A percentile compares a stretch with the other conserved stretches of the same genome.
These are phyloP conservation scores for Lasiodiplodia theobromae DNA, from an alignment of 2,329 filamentous ascomycete genomes.

Conservation along the genomic window DNA sequence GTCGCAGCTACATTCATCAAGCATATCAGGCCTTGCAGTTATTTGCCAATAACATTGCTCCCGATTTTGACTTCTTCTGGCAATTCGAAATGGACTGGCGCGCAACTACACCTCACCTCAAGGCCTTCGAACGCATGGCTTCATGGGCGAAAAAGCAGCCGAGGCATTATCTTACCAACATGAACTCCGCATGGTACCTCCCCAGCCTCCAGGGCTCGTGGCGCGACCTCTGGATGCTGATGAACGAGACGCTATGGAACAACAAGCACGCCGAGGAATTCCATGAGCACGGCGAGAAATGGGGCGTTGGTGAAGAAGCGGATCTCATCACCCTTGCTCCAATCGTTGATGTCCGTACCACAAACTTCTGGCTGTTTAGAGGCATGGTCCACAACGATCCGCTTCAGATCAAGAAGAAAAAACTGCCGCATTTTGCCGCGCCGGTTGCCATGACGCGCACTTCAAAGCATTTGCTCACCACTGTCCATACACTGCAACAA, in stretches of 20 bases:
- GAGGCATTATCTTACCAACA: constrained; percentile 65
- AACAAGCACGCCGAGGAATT: constrained; percentile 61
- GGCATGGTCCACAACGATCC: constrained; percentile 66
- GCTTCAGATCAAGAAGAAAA: constrained; percentile 75
- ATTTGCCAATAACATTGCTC: constrained; percentile 73
- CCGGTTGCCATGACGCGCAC: constrained; percentile 78
- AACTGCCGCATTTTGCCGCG: constrained; percentile 62
- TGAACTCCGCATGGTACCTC: constrained; percentile 63
- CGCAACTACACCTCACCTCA: constrained; percentile 81
- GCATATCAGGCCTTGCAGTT: constrained; percentile 74
- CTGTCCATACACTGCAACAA: constrained; percentile 87
- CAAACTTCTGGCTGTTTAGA: constrained; percentile 67
- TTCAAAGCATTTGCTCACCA: constrained; percentile 78
- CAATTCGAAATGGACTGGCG: constrained; percentile 88
- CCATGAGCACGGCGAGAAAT: constrained; percentile 80
- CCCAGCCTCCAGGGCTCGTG: constrained; percentile 60
- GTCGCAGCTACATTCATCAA: constrained; percentile 62
- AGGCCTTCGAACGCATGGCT: constrained; percentile 72
- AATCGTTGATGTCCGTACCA: constrained; percentile 87
- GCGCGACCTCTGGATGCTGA: constrained; percentile 49
- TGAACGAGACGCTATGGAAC: constrained; percentile 51
- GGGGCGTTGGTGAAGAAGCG: constrained; percentile 90
- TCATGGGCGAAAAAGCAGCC: constrained; percentile 62
- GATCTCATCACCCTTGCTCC: constrained; percentile 93
- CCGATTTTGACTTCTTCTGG: constrained; percentile 80